Evolutionary conservation across 2,329 filamentous ascomycete genomes (phyloP).

Genomic region (Aspergillus intermedius): DNA sequence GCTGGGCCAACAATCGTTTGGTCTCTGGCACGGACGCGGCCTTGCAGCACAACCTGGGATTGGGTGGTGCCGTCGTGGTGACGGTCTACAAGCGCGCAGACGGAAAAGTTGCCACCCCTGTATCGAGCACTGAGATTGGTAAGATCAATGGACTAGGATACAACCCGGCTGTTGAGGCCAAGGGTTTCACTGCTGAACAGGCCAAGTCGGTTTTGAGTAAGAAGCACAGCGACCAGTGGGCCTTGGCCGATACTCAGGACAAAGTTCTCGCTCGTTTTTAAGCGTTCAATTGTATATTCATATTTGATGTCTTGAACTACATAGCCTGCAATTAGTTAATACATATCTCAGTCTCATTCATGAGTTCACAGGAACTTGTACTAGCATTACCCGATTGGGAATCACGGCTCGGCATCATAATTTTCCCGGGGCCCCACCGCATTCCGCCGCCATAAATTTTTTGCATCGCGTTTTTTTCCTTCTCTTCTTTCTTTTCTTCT

Average conservation of each 20-base stretch:
- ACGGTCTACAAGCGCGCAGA: constrained; percentile 84
- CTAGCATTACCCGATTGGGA: background rate
- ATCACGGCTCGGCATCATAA: background rate
- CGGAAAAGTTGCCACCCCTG: constrained; percentile 54
- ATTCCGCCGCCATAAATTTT: constrained; percentile 12
- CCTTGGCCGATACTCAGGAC: constrained; percentile 65
- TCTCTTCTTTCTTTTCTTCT: constrained; percentile 14
- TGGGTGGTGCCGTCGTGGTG: constrained; percentile 85
- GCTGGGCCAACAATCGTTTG: constrained; percentile 88
- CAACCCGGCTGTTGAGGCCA: constrained; percentile 84
- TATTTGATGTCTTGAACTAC: no score
- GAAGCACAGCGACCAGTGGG: constrained; percentile 64
- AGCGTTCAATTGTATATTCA: background rate
- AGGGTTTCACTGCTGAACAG: constrained; percentile 77
- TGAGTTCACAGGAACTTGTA: background rate
- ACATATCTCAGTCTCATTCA: background rate
- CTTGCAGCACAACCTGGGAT: constrained; percentile 86
- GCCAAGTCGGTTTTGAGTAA: constrained; percentile 63
- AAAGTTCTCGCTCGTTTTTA: constrained; percentile 67
- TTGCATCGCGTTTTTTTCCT: constrained; percentile 8
- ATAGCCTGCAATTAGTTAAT: background rate
- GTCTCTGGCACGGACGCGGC: constrained; percentile 63
- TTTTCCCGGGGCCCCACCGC: background rate
- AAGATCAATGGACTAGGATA: constrained; percentile 69
- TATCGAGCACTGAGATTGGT: constrained; percentile 60